phyloP scores from a whole-genome alignment of 2,329 filamentous ascomycete genomes.

The Colletotrichum tofieldiae region DNA sequence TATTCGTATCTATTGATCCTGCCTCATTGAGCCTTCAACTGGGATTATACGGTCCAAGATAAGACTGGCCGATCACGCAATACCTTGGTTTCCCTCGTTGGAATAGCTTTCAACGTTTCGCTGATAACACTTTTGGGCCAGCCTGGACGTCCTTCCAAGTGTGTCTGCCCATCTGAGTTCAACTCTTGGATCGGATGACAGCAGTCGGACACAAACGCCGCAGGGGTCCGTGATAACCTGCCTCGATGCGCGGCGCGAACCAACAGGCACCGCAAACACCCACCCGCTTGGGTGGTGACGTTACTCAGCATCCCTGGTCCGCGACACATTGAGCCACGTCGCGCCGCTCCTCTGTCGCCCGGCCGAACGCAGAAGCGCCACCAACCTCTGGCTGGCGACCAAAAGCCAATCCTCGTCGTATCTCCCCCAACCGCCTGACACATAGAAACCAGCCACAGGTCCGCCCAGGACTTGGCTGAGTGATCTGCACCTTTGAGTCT shows the following conservation, averaged over 20 bases:
- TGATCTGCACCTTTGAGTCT: background rate
- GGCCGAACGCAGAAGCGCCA: constrained; percentile 33
- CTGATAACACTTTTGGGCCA: background rate
- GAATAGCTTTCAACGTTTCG: background rate
- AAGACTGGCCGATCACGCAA: constrained; percentile 29
- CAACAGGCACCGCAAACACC: background rate
- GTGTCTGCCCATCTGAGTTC: background rate
- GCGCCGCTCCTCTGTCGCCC: background rate
- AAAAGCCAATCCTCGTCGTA: constrained; percentile 8
- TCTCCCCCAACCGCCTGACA: constrained; percentile 19
- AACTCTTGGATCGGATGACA: background rate
- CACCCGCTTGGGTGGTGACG: background rate
- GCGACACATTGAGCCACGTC: background rate
- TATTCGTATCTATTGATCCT: background rate
- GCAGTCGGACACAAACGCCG: background rate
- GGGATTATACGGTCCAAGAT: constrained; percentile 10
- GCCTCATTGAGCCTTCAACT: background rate
- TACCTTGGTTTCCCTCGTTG: background rate
- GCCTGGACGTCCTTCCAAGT: background rate
- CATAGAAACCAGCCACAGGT: constrained; percentile 13
- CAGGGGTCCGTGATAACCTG: background rate
- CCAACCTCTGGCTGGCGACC: background rate
- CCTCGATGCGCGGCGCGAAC: background rate
- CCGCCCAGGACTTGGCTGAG: constrained; percentile 1
- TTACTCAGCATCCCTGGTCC: background rate